Evolutionary conservation across 306 rosid species (phyloP).

Genomic region (Cicer bijugum): DNA sequence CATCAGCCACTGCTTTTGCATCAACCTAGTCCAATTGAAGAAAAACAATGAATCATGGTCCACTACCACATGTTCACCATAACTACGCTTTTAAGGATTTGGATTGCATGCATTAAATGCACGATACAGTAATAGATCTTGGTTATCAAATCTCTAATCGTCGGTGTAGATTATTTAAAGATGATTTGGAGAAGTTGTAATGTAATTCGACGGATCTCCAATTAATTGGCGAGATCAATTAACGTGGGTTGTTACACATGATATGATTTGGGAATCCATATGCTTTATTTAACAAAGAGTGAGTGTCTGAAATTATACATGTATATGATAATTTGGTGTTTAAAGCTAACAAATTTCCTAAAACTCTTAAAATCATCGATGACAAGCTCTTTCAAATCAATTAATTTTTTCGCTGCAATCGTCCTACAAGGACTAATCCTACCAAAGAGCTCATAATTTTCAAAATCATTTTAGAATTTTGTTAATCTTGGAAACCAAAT

Average conservation of each 20-base stretch:
- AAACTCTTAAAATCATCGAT: neutral
- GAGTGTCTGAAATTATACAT: neutral
- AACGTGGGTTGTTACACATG: no score
- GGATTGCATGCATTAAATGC: no score
- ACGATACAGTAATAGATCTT: no score
- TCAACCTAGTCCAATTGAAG: slow-evolving; percentile 62
- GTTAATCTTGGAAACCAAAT: neutral
- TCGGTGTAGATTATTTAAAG: no score
- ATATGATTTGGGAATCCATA: no score
- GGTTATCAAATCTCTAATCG: no score
- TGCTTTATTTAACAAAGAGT: neutral
- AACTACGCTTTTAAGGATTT: neutral
- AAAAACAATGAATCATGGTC: slow-evolving; percentile 24
- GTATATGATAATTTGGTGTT: neutral
- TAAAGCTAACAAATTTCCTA: neutral
- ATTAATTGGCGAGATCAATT: no score
- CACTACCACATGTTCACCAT: slow-evolving; percentile 22
- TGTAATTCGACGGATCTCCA: no score
- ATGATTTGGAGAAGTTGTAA: no score
- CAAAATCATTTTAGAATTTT: neutral
- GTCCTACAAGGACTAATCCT: neutral
- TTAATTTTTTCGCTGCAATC: neutral
- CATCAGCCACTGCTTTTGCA: slow-evolving; percentile 85
- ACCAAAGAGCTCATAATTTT: neutral
- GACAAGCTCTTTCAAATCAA: neutral